Conservation (phyloP, 2,329 filamentous ascomycete species). For the Trichoderma pleuroti region DNA sequence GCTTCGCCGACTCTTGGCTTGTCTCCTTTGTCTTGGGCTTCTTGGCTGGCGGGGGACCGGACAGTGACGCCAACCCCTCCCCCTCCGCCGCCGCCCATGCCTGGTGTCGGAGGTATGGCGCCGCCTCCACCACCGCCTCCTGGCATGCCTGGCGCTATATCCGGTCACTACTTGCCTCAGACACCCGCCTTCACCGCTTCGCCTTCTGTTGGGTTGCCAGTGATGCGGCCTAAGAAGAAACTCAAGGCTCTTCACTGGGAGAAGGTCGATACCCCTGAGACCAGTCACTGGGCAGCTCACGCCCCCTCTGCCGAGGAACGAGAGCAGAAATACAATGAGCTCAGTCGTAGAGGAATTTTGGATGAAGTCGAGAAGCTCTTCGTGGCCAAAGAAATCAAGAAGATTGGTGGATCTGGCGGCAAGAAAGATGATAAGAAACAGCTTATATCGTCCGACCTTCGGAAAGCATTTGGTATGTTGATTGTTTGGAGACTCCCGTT, state of each 20-base stretch:
- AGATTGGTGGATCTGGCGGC: conserved; percentile 65
- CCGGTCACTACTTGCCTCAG: conserved; percentile 72
- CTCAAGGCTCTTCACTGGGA: conserved; percentile 99
- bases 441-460: conserved; percentile 85
- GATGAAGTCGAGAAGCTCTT: conserved; percentile 98
- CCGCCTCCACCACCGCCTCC: conserved; percentile 55
- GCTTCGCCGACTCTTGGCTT: too few relatives aligned
- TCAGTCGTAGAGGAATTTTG: conserved; percentile 90
- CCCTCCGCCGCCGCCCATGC: conserved; percentile 40
- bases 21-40: too few relatives aligned
- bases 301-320: conserved; percentile 81
- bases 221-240: conserved; percentile 95
- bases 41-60: too few relatives aligned
- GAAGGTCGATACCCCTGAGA: conserved; percentile 88
- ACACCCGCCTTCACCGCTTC: conserved; percentile 53
- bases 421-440: conserved; percentile 97
- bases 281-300: conserved; percentile 89
- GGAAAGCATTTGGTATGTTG: conserved; percentile 70
- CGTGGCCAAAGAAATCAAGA: conserved; percentile 94
- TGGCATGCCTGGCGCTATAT: conserved; percentile 64
- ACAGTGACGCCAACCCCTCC: conserved; percentile 16
- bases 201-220: conserved; percentile 64
- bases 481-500: not conserved
- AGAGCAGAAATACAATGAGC: conserved; percentile 92
- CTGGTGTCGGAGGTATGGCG: conserved; percentile 38